Percentiles rank a stretch among this genome's conserved stretches.
Conservation (phyloP, 2,329 filamentous ascomycete genomes). For the Colletotrichum limetticola region DNA sequence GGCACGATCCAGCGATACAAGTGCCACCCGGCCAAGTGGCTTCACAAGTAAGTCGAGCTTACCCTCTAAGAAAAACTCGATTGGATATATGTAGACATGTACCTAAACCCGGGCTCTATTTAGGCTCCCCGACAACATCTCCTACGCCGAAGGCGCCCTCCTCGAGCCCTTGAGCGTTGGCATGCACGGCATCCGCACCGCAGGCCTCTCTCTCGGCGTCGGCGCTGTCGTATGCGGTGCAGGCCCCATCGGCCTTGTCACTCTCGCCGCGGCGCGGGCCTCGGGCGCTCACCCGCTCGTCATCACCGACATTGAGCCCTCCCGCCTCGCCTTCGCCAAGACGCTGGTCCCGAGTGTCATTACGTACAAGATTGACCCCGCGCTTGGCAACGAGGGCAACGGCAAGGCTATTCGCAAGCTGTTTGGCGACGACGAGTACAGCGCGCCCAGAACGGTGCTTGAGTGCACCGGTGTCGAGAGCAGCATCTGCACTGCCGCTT, state of each 20-base stretch:
- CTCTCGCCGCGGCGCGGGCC: constrained; percentile 66
- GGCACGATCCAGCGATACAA: constrained; percentile 72
- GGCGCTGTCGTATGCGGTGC: constrained; percentile 69
- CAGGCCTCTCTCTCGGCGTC: constrained; percentile 63
- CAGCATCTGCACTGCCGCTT: constrained; percentile 69
- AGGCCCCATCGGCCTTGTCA: constrained; percentile 71
- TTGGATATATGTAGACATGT: too few relatives aligned
- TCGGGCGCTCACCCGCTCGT: constrained; percentile 72
- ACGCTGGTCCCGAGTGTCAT: constrained; percentile 63
- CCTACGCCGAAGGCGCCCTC: constrained; percentile 69
- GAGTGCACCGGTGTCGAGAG: constrained; percentile 76
- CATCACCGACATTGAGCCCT: constrained; percentile 70
- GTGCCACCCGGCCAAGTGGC: constrained; percentile 69
- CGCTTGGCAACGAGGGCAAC: constrained; percentile 58
- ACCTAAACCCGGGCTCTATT: too few relatives aligned
- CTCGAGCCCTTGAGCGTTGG: constrained; percentile 74
- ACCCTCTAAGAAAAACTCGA: neutral
- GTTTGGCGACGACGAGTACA: constrained; percentile 65
- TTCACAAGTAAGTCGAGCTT: constrained; percentile 56
- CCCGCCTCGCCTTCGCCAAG: constrained; percentile 66
- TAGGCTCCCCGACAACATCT: constrained; percentile 62
- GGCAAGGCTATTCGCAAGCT: constrained; percentile 63
- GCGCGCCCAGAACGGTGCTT: constrained; percentile 66
- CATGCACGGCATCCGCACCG: constrained; percentile 67
- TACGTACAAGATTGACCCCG: constrained; percentile 63